Evolutionary conservation across 192 early-diverging fungal genomes (phyloP).

Genomic region (Coemansia sp.): DNA sequence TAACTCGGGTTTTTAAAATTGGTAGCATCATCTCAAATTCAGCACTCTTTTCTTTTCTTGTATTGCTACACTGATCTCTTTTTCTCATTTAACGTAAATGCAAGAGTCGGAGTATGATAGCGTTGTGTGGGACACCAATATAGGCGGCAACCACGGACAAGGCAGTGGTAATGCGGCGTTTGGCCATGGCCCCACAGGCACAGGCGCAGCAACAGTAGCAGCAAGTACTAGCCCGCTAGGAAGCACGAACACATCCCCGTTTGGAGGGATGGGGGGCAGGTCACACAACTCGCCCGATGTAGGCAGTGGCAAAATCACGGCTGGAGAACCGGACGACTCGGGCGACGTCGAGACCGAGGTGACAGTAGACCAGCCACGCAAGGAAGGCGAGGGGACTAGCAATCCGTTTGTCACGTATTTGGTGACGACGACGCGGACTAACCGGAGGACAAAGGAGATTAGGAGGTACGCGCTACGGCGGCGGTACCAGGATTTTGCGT

Average conservation of each 20-base stretch:
- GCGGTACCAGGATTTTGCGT: conserved; percentile 94
- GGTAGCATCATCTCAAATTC: background rate
- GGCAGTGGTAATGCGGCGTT: background rate
- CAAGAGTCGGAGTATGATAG: conserved; percentile 52
- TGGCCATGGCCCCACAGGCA: background rate
- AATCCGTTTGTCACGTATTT: conserved; percentile 81
- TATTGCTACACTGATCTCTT: background rate
- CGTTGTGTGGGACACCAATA: conserved; percentile 52
- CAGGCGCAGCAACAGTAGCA: background rate
- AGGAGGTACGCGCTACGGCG: conserved; percentile 70
- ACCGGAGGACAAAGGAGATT: conserved; percentile 23
- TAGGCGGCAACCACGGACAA: conserved; percentile 22
- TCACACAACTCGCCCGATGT: conserved; percentile 5
- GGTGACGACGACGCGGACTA: conserved; percentile 60
- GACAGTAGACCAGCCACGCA: conserved; percentile 75
- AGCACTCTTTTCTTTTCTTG: background rate
- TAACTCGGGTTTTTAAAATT: background rate
- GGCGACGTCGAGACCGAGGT: conserved; percentile 53
- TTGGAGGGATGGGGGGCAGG: conserved; percentile 14
- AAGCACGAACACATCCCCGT: conserved; percentile 27
- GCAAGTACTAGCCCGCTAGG: conserved; percentile 11
- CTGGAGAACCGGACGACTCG: background rate
- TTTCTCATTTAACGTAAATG: conserved; percentile 13
- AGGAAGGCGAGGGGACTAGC: conserved; percentile 84
- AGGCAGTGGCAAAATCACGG: background rate